Evolutionary conservation across 179 eudicot genomes (phyloP).

Genomic region (Beta lomatogona): DNA sequence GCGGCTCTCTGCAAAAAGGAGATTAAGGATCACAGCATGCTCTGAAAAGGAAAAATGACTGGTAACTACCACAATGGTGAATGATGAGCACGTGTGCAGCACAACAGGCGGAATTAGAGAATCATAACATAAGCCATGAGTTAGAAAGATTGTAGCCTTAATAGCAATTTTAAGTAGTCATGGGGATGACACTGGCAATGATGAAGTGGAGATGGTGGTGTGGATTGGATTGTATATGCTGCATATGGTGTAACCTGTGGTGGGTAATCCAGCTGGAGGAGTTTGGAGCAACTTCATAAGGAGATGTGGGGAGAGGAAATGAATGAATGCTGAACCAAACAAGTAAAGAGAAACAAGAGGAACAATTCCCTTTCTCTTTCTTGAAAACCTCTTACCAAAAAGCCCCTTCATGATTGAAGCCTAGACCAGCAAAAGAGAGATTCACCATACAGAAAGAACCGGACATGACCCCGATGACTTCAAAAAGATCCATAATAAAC

Average conservation of each 20-base stretch:
- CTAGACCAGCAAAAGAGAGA: background rate
- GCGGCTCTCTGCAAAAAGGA: conserved; percentile 73
- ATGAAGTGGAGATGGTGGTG: too few relatives aligned
- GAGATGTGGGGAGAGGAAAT: too few relatives aligned
- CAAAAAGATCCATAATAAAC: background rate
- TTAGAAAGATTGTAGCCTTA: background rate
- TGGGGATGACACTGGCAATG: background rate
- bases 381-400: too few relatives aligned
- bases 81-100: background rate
- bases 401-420: background rate
- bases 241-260: too few relatives aligned
- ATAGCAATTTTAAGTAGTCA: background rate
- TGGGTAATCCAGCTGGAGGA: too few relatives aligned
- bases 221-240: too few relatives aligned
- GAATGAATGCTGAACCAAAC: too few relatives aligned
- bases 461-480: background rate
- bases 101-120: background rate
- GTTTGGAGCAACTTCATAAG: too few relatives aligned
- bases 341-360: too few relatives aligned
- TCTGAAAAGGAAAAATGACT: background rate
- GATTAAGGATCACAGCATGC: background rate
- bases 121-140: background rate
- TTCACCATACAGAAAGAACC: conserved; percentile 1
- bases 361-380: too few relatives aligned
- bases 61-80: background rate